Evolutionary conservation across 164 flowering plant genomes (phyloP).

Genomic region (Magnolia changhungtana): DNA sequence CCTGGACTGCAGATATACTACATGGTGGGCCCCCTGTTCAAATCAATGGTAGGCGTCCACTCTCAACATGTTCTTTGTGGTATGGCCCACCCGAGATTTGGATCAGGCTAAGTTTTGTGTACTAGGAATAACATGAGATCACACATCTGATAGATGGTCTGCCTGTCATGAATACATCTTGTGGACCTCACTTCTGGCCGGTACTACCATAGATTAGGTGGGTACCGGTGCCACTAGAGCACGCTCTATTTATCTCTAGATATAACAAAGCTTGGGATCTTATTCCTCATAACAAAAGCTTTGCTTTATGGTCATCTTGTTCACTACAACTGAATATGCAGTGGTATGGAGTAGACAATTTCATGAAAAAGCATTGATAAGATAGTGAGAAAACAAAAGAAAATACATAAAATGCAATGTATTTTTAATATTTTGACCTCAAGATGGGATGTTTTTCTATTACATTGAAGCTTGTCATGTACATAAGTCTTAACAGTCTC

Average conservation of each 20-base stretch:
- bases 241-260: background rate
- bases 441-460: background rate
- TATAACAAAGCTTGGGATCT: background rate
- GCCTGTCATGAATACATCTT: too few species aligned
- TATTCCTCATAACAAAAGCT: background rate
- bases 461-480: background rate
- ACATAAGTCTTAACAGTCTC: background rate
- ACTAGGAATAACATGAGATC: background rate
- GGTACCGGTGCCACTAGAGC: too few species aligned
- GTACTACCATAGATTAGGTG: too few species aligned
- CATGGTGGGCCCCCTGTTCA: too few species aligned
- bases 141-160: background rate
- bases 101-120: background rate
- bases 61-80: background rate
- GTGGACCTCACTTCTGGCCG: too few species aligned
- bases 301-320: background rate
- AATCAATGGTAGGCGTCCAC: background rate
- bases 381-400: background rate
- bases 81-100: background rate
- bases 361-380: background rate
- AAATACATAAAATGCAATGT: background rate
- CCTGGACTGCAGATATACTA: too few species aligned
- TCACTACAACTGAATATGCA: background rate
- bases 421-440: background rate
- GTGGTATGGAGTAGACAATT: background rate